Conservation (phyloP, 2,329 filamentous ascomycete species). For the Aspergillus tanneri region DNA sequence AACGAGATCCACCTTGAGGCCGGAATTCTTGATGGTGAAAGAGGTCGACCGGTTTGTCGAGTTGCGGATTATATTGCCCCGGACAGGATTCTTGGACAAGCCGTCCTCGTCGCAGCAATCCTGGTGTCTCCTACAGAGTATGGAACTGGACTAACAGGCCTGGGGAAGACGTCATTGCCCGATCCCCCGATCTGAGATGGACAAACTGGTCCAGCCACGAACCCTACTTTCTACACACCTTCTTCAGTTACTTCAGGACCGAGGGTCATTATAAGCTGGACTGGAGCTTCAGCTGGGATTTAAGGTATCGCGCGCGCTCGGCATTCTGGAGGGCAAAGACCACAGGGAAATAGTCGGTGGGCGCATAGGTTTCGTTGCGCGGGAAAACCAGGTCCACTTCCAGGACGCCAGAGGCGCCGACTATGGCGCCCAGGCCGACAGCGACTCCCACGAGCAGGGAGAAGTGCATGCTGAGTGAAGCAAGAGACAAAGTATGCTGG, state of each 20-base stretch:
- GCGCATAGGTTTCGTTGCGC: conserved; percentile 4
- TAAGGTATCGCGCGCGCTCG: neutral
- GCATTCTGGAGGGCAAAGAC: conserved; percentile 2
- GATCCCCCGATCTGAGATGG: no score
- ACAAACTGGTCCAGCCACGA: no score
- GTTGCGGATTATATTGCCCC: neutral
- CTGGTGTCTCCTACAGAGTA: no score
- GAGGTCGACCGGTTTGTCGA: neutral
- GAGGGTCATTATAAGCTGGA: no score
- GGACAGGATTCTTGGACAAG: neutral
- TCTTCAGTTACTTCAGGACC: no score
- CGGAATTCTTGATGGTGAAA: conserved; percentile 1
- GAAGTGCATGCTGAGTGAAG: neutral
- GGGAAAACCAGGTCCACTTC: conserved; percentile 6
- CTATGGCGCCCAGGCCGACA: neutral
- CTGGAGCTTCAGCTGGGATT: neutral
- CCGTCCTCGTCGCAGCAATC: no score
- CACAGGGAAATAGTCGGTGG: neutral
- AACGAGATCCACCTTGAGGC: neutral
- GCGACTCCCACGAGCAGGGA: neutral
- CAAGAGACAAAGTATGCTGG: neutral
- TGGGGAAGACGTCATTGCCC: no score
- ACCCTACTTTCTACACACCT: no score
- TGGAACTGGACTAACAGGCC: no score
- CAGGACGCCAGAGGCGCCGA: neutral